phyloP scores from a whole-genome alignment of 2,329 filamentous ascomycete genomes.

The Pseudogymnoascus sp. region DNA sequence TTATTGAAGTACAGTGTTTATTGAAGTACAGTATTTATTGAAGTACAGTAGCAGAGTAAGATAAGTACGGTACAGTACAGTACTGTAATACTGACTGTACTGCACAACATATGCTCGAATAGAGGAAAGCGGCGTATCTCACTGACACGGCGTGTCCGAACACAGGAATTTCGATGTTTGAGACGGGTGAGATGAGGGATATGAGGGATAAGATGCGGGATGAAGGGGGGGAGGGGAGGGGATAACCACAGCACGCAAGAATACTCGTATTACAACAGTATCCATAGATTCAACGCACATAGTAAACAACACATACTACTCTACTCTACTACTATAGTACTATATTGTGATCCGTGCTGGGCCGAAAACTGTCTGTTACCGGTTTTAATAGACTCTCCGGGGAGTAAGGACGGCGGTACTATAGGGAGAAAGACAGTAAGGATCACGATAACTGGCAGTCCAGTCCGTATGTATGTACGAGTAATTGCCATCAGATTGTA shows the following conservation, averaged over 20 bases:
- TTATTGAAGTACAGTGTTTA: too few relatives aligned
- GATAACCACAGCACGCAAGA: neutral
- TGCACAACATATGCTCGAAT: neutral
- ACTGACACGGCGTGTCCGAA: neutral
- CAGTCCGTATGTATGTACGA: neutral
- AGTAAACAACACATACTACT: neutral
- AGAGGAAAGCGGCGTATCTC: neutral
- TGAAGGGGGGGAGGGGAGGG: neutral
- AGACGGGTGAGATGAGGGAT: constrained; percentile 4
- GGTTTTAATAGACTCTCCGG: neutral
- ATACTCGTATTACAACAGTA: neutral
- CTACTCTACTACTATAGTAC: neutral
- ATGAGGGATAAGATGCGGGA: neutral
- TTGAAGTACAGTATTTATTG: too few relatives aligned
- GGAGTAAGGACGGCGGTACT: neutral
- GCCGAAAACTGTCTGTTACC: neutral
- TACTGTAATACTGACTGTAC: neutral
- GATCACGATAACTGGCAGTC: neutral
- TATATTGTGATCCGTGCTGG: neutral
- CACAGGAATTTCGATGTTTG: neutral
- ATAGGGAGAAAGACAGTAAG: constrained; percentile 3
- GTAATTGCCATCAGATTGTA: constrained; percentile 3
- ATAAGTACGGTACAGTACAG: neutral
- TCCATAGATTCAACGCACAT: neutral
- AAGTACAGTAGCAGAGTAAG: neutral